Evolutionary conservation across 2,329 filamentous ascomycete species (phyloP), one percentile per base, ranked within the genome.

Genomic region (Didymella lethalis): DNA sequence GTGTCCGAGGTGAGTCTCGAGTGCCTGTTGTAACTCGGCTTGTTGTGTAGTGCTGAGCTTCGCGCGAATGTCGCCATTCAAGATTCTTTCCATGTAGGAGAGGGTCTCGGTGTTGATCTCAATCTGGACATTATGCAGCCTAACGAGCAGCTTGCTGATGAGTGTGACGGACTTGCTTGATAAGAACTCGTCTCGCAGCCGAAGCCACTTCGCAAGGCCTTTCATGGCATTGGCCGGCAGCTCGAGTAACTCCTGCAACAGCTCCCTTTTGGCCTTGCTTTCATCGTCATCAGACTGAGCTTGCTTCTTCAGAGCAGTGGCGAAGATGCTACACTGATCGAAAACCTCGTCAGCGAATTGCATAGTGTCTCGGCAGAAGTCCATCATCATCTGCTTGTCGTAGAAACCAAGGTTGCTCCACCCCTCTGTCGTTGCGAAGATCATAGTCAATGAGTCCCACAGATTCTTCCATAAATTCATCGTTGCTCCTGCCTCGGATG

Each of bases 291-390:
- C 59, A 14, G 67, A 67, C 5, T 60, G 58, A 8, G 64, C 64
- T 12, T 71, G 66, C 43, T 80, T 79, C 38, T 79, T 79, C 56
- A 93, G 76, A 12, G 91, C 90, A 45, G 89, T 90, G 2, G 91
- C 87, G 63, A 99, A 88, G 58, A 97, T 85, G 49, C 88, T 89
- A 74, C 96, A 95, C 67, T 97, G 89, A 40, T 91, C 88, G 71
- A 98, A 91, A 1, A 97, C 84, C 34, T 86, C 85, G 71, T 96
- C 91, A 0, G 94, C 93, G 71, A 97, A 91, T 69, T 98, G 92
- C 86, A 99, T 99, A 14, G 91, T 91, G 72, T 97, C 92, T 65
- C 95, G 89, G 73, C 93, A 97, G 70, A 98, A 97, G 57, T 97
- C 89, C 69, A 93, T 89, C 91, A 99, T 93, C 53, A 86, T 82